Evolutionary conservation across 2,329 filamentous ascomycete genomes (phyloP).

Genomic region (Helotiales sp.): DNA sequence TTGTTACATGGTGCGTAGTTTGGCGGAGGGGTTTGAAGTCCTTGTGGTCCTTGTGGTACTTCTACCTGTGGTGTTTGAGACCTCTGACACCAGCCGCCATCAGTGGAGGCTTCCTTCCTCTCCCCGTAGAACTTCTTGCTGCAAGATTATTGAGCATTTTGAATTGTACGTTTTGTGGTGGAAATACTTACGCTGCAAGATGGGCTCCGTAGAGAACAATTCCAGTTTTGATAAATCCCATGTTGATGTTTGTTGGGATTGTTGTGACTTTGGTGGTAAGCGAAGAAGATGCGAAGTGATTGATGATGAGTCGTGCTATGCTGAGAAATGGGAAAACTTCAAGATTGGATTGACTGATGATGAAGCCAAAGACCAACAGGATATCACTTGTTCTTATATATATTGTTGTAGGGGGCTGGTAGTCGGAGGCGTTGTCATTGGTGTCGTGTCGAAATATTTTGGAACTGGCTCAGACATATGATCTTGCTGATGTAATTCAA

Average conservation of each 20-base stretch:
- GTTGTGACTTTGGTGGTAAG: background rate
- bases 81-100: background rate
- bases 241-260: conserved; percentile 6
- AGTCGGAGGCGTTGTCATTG: background rate
- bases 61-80: background rate
- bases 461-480: background rate
- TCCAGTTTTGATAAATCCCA: conserved; percentile 20
- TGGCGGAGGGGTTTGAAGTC: background rate
- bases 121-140: conserved; percentile 14
- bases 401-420: background rate
- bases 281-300: background rate
- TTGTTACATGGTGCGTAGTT: background rate
- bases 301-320: background rate
- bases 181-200: conserved; percentile 8
- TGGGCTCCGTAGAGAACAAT: conserved; percentile 15
- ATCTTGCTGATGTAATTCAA: background rate
- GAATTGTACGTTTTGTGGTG: too few relatives aligned
- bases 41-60: conserved; percentile 1
- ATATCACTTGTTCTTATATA: background rate
- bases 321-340: background rate
- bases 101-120: background rate
- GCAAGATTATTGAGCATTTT: background rate
- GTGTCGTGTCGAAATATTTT: background rate
- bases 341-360: background rate
- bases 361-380: background rate